These are phyloP conservation scores for Jackrogersella minutella DNA, from an alignment of 495 filamentous ascomycete species.

Conservation along the genomic window DNA sequence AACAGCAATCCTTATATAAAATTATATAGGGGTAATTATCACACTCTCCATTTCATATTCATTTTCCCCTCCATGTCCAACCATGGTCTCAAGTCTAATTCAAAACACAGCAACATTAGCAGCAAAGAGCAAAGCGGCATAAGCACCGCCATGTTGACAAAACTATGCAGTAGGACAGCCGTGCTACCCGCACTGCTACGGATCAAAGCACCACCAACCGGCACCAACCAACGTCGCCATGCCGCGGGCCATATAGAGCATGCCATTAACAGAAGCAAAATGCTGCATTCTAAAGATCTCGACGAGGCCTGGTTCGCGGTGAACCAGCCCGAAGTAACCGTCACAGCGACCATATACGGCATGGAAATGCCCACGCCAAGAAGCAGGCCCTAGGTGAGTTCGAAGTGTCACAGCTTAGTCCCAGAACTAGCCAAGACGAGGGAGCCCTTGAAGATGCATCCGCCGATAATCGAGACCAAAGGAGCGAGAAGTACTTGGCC, in stretches of 20 bases:
- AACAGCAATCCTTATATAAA: too few species aligned
- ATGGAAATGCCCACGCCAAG: neutral
- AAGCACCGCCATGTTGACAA: neutral
- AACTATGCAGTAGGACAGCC: conserved; percentile 5
- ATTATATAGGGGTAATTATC: neutral
- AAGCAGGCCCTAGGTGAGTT: neutral
- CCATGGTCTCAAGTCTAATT: conserved; percentile 3
- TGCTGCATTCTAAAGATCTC: neutral
- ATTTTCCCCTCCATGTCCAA: neutral
- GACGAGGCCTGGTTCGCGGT: neutral
- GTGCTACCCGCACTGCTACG: neutral
- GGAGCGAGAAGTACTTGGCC: neutral
- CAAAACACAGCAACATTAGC: conserved; percentile 13
- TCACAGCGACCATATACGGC: conserved; percentile 1
- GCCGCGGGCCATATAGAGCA: neutral
- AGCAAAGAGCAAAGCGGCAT: conserved; percentile 5
- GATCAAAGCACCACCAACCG: conserved; percentile 4
- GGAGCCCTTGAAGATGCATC: neutral
- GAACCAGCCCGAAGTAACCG: neutral
- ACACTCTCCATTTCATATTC: conserved; percentile 9
- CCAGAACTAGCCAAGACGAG: neutral
- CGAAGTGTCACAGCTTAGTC: neutral
- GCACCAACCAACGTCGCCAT: neutral
- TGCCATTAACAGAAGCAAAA: neutral
- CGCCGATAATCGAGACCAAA: neutral